phyloP scores from a whole-genome alignment of 2,329 filamentous ascomycete species.

The Ceratocystis lukuohia region DNA sequence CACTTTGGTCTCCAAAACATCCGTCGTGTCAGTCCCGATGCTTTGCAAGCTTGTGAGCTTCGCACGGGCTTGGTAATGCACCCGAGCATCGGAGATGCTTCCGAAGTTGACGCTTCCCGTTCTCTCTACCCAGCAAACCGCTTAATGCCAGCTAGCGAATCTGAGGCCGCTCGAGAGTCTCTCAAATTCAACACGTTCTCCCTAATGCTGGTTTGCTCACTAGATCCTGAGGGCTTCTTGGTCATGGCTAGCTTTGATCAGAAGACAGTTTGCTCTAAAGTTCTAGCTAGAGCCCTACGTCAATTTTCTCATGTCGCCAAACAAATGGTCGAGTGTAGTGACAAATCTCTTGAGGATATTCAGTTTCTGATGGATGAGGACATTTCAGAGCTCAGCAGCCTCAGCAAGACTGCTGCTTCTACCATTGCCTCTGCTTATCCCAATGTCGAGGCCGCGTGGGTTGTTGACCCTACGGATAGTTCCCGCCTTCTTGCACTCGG shows the following conservation, averaged over 20 bases:
- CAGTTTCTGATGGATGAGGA: slow-evolving; percentile 28
- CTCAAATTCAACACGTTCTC: slow-evolving; percentile 47
- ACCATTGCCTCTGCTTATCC: slow-evolving; percentile 23
- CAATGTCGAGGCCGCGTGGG: slow-evolving; percentile 27
- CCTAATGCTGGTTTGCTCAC: slow-evolving; percentile 51
- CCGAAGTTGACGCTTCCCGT: slow-evolving; percentile 21
- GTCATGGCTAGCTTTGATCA: slow-evolving; percentile 54
- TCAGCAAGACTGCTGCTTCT: slow-evolving; percentile 23
- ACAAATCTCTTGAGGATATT: slow-evolving; percentile 27
- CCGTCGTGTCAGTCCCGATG: slow-evolving; percentile 41
- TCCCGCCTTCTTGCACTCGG: slow-evolving; percentile 30
- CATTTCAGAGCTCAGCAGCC: slow-evolving; percentile 24
- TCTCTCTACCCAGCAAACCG: slow-evolving; percentile 33
- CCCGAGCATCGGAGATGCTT: slow-evolving; percentile 26
- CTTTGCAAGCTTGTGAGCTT: slow-evolving; percentile 42
- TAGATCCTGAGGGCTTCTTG: slow-evolving; percentile 41
- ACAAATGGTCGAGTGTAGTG: slow-evolving; percentile 33
- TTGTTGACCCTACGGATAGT: slow-evolving; percentile 29
- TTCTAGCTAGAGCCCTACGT: slow-evolving; percentile 40
- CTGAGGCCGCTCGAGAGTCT: slow-evolving; percentile 45
- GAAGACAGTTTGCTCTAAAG: slow-evolving; percentile 37
- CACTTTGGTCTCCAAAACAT: slow-evolving; percentile 50
- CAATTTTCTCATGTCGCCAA: slow-evolving; percentile 40
- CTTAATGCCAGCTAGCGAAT: slow-evolving; percentile 42
- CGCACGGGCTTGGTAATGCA: slow-evolving; percentile 43